Evolutionary conservation across 225 moss, liverwort and hornwort species (phyloP).

Genomic region (Anthoceros angustus): DNA sequence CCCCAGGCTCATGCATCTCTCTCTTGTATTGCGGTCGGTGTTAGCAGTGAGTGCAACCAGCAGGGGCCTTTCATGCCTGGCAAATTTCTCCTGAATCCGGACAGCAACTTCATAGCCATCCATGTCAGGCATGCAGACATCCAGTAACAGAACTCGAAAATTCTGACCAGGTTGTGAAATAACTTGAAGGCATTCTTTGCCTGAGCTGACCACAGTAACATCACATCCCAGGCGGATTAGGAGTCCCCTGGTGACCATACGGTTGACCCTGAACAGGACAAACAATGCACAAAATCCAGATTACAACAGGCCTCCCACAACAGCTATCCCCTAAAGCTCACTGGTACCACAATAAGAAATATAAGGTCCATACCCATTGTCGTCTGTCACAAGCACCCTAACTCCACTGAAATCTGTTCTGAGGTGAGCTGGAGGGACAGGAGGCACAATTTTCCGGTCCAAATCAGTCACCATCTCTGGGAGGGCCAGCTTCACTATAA

Average conservation of each 20-base stretch:
- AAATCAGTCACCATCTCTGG: constrained; percentile 32
- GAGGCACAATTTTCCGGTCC: constrained; percentile 29
- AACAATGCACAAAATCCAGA: not conserved
- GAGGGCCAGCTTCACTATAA: constrained; percentile 38
- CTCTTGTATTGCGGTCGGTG: constrained; percentile 33
- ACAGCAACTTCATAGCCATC: constrained; percentile 56
- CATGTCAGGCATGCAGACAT: constrained; percentile 63
- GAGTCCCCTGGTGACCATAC: constrained; percentile 55
- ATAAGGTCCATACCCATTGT: constrained; percentile 36
- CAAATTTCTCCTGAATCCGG: constrained; percentile 54
- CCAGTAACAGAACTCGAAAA: constrained; percentile 41
- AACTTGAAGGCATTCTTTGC: constrained; percentile 37
- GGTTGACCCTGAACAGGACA: constrained; percentile 33
- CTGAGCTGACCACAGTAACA: constrained; percentile 56
- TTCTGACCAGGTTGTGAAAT: constrained; percentile 48
- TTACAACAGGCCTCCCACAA: not conserved
- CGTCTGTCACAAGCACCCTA: constrained; percentile 56
- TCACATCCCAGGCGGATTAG: constrained; percentile 56
- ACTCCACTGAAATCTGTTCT: constrained; percentile 47
- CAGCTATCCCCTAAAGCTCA: not conserved
- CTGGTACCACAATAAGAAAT: not conserved
- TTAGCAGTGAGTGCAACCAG: constrained; percentile 54
- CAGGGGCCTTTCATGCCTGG: constrained; percentile 45
- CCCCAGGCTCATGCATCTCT: constrained; percentile 37
- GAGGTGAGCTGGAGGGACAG: constrained; percentile 21